Conservation (phyloP, 2,329 filamentous ascomycete species). For the Clonostachys chloroleuca region DNA sequence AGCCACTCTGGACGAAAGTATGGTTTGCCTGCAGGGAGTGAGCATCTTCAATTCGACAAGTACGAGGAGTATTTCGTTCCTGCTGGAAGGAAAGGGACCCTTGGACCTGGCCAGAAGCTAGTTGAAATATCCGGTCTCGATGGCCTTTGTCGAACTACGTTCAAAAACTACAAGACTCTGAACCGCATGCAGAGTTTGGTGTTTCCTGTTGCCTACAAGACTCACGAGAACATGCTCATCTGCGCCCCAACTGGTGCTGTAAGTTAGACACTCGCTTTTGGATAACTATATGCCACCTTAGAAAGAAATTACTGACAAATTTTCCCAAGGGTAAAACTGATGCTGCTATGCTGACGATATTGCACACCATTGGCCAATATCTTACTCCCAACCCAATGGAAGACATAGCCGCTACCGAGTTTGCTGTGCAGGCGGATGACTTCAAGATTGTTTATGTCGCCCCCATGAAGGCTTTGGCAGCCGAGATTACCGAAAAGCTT, state of each 20-base stretch:
- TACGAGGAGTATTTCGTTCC: slow-evolving; percentile 91
- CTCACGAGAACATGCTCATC: slow-evolving; percentile 97
- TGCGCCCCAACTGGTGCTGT: slow-evolving; percentile 93
- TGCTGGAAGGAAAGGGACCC: slow-evolving; percentile 70
- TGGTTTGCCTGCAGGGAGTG: slow-evolving; percentile 71
- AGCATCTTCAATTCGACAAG: slow-evolving; percentile 64
- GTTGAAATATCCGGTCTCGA: slow-evolving; percentile 80
- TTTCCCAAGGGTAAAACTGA: slow-evolving; percentile 77
- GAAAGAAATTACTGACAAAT: slow-evolving; percentile 13
- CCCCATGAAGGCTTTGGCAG: slow-evolving; percentile 96
- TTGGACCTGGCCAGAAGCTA: slow-evolving; percentile 70
- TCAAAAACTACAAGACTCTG: slow-evolving; percentile 86
- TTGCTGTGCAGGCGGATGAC: slow-evolving; percentile 76
- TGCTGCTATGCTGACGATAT: slow-evolving; percentile 91
- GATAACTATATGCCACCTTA: background rate
- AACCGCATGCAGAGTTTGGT: slow-evolving; percentile 99
- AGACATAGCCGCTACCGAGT: slow-evolving; percentile 67
- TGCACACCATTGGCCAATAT: slow-evolving; percentile 88
- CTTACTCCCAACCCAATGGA: slow-evolving; percentile 76
- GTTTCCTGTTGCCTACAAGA: slow-evolving; percentile 91
- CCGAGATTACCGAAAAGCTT: slow-evolving; percentile 92
- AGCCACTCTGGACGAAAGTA: slow-evolving; percentile 79
- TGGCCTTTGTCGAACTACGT: slow-evolving; percentile 83
- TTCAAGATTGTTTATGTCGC: slow-evolving; percentile 99
- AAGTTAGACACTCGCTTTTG: slow-evolving; percentile 22